Evolutionary conservation across 2,329 filamentous ascomycete genomes (phyloP), one percentile per base, ranked within the genome.

Genomic region (Tolypocladium paradoxum): DNA sequence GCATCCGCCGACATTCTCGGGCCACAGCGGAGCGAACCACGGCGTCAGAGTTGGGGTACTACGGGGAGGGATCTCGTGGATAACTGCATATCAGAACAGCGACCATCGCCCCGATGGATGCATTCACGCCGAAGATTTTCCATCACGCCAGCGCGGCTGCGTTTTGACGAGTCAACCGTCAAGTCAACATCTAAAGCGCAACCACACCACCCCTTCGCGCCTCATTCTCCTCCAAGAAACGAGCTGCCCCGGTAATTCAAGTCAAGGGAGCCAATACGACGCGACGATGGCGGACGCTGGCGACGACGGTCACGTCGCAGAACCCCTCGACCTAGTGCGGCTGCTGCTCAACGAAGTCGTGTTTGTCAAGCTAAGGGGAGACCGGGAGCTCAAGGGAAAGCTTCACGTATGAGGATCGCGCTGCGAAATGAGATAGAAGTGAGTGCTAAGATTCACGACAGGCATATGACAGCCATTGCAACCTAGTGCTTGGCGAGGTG

Each of bases 391-490:
- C 60, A 93, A 96, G 73, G 93, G 93, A 59, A 85, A 92, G 65
- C 79, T 99, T 65, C 93, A 99, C 72, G 93, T 97, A 74, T 66
- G 85, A 6, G 56, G 4, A 5, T 6, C 12, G 6, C 43, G 43
- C 16, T 29, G 20, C 2, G n/a, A 4, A 18, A 29, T 20, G 20
- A 38, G 16, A 12, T 18, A 37, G 18, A 22, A n/a, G 1, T 8
- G 2, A 3, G 1, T 33, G 48, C 60, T 63, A 12, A 60, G 4
- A 18, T 12, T 48, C 35, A n/a, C 20, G 40, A 31, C 55, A 99
- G 93, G 93, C 93, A 53, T 99, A 99, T 69, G 93, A 99, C 68
- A 96, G 90, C 65, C 93, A 99, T 71, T 99, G 95, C 79, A 99
- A 99, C 66, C 73, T 99, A 46, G 90, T 99, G 6, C 79, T 99